Evolutionary conservation across 345 rosid species (phyloP).

Genomic region (Hirschfeldia incana): DNA sequence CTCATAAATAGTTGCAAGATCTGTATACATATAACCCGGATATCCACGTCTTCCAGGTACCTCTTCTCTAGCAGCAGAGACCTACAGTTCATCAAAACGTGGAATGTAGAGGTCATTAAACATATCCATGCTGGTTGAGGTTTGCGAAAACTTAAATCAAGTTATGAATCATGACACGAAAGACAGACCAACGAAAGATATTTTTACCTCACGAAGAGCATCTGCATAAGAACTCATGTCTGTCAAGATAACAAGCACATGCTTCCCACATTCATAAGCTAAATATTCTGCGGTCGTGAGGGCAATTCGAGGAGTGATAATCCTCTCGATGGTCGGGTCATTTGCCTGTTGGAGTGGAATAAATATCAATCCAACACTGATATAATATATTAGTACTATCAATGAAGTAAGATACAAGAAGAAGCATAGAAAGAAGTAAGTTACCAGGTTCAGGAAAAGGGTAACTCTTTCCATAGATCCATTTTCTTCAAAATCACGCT

Average conservation of each 20-base stretch:
- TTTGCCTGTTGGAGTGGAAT: conserved; percentile 64
- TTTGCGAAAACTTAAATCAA: background rate
- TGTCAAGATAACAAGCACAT: conserved; percentile 93
- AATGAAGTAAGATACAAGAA: background rate
- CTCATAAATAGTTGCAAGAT: conserved; percentile 97
- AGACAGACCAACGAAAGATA: background rate
- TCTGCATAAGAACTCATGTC: conserved; percentile 99
- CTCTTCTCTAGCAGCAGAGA: conserved; percentile 99
- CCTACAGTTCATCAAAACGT: conserved; percentile 51
- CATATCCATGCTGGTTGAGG: background rate
- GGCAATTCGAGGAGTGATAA: conserved; percentile 97
- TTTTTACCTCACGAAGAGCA: conserved; percentile 95
- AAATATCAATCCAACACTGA: background rate
- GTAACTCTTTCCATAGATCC: conserved; percentile 99
- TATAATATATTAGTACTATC: background rate
- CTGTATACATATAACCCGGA: conserved; percentile 99
- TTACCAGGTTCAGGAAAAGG: conserved; percentile 76
- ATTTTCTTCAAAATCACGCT: conserved; percentile 99
- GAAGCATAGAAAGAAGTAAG: background rate
- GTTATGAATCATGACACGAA: background rate
- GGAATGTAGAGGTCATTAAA: background rate
- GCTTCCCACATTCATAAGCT: conserved; percentile 99
- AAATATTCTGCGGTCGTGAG: conserved; percentile 95
- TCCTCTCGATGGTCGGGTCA: conserved; percentile 98
- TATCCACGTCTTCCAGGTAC: conserved; percentile 99